Evolutionary conservation across 2,329 filamentous ascomycete genomes (phyloP).

Genomic region (Sphaerulina musiva): DNA sequence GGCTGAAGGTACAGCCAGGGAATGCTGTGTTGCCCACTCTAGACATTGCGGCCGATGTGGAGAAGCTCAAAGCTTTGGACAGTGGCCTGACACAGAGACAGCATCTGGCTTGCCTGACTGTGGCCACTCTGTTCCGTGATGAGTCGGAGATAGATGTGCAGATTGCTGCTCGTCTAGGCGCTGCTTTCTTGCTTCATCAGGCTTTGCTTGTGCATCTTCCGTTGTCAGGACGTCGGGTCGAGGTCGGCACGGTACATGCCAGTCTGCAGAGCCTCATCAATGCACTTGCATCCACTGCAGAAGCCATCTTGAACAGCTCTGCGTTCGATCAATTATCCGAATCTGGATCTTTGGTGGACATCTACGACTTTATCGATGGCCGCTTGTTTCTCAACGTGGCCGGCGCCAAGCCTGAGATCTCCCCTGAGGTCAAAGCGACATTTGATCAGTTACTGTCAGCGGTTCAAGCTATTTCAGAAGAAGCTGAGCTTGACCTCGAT

Average conservation of each 20-base stretch:
- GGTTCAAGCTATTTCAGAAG: constrained; percentile 10
- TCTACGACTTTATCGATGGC: constrained; percentile 53
- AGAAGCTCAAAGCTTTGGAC: constrained; percentile 13
- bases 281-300: constrained; percentile 35
- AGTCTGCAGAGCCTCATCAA: constrained; percentile 20
- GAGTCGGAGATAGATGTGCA: constrained; percentile 7
- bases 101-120: constrained; percentile 22
- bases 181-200: constrained; percentile 28
- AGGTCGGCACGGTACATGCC: constrained; percentile 7
- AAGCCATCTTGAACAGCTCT: constrained; percentile 34
- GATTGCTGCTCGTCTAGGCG: constrained; percentile 15
- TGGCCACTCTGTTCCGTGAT: constrained; percentile 20
- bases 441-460: constrained; percentile 24
- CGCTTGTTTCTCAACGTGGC: constrained; percentile 38
- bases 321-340: constrained; percentile 11
- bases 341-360: constrained; percentile 34
- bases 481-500: constrained; percentile 1
- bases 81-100: constrained; percentile 26
- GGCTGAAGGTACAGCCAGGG: neutral
- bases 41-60: constrained; percentile 15
- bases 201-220: constrained; percentile 29
- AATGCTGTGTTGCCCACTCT: constrained; percentile 7
- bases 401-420: constrained; percentile 8
- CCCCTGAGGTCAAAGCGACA: constrained; percentile 17
- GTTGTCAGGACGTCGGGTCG: constrained; percentile 28